Evolutionary conservation across 2,329 filamentous ascomycete species (phyloP).

Genomic region (Ophioceras dolichostomum): DNA sequence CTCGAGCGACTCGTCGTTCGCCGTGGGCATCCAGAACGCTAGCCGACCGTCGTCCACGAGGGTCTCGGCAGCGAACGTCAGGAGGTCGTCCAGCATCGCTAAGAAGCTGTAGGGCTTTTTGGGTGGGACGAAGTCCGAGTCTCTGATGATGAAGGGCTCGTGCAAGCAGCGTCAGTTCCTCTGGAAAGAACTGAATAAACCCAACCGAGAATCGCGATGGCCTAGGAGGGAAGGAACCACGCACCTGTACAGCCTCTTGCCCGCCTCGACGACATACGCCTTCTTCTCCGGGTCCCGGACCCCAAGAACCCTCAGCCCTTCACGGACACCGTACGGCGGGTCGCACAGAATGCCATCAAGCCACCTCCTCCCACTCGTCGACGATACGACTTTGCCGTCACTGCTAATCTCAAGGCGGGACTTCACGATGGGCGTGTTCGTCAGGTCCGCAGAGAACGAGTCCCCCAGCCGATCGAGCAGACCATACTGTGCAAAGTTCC

Average conservation of each 20-base stretch:
- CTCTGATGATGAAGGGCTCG: slow-evolving; percentile 25
- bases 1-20: slow-evolving; percentile 66
- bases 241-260: slow-evolving; percentile 56
- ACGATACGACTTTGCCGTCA: no score
- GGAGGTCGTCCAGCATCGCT: slow-evolving; percentile 80
- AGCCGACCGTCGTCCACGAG: slow-evolving; percentile 70
- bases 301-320: slow-evolving; percentile 82
- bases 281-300: slow-evolving; percentile 52
- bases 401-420: slow-evolving; percentile 17
- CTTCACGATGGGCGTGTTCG: slow-evolving; percentile 63
- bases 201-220: no score
- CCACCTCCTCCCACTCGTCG: slow-evolving; percentile 24
- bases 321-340: slow-evolving; percentile 88
- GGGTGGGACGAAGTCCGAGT: slow-evolving; percentile 65
- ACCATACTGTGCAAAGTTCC: slow-evolving; percentile 80
- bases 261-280: slow-evolving; percentile 52
- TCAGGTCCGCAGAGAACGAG: slow-evolving; percentile 75
- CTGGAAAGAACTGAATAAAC: no score
- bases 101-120: slow-evolving; percentile 89
- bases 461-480: slow-evolving; percentile 57
- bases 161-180: background rate
- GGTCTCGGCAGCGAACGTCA: slow-evolving; percentile 65
- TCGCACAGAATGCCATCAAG: slow-evolving; percentile 93
- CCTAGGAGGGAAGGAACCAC: slow-evolving; percentile 14
- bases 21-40: slow-evolving; percentile 95